Evolutionary conservation across 73 alveolate genomes (phyloP).

Genomic region (Tetrahymena borealis): DNA sequence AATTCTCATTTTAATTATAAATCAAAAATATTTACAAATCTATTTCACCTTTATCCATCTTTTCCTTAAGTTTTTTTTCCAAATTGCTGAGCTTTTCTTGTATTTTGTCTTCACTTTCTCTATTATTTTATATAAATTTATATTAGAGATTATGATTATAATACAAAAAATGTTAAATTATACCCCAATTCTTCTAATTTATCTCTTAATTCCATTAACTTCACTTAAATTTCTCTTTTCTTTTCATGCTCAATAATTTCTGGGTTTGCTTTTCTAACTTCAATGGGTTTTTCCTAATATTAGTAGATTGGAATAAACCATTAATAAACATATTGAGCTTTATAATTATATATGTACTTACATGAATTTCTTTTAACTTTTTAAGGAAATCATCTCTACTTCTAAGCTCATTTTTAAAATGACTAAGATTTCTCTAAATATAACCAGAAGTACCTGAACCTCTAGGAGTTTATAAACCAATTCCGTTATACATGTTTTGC

Average conservation of each 20-base stretch:
- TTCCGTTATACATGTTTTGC: not conserved
- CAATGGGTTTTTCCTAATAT: not conserved
- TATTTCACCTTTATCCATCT: not conserved
- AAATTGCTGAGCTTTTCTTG: not conserved
- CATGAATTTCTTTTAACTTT: not conserved
- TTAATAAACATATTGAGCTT: no score
- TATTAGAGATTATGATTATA: not conserved
- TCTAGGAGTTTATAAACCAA: not conserved
- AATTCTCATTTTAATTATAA: not conserved
- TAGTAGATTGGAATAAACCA: not conserved
- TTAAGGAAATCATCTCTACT: constrained; percentile 1
- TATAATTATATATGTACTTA: no score
- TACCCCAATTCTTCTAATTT: not conserved
- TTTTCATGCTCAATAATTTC: not conserved
- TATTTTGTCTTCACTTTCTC: not conserved
- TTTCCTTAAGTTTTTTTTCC: not conserved
- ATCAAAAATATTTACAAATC: not conserved
- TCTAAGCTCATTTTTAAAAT: not conserved
- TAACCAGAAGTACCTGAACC: constrained; percentile 1
- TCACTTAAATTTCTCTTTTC: not conserved
- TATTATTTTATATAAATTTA: not conserved
- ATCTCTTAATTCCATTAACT: not conserved
- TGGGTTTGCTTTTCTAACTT: not conserved
- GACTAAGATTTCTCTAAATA: not conserved
- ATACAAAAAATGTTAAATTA: not conserved